These are phyloP conservation scores for Aspergillus conjunctus DNA, from an alignment of 495 filamentous ascomycete genomes.

Conservation along the genomic window DNA sequence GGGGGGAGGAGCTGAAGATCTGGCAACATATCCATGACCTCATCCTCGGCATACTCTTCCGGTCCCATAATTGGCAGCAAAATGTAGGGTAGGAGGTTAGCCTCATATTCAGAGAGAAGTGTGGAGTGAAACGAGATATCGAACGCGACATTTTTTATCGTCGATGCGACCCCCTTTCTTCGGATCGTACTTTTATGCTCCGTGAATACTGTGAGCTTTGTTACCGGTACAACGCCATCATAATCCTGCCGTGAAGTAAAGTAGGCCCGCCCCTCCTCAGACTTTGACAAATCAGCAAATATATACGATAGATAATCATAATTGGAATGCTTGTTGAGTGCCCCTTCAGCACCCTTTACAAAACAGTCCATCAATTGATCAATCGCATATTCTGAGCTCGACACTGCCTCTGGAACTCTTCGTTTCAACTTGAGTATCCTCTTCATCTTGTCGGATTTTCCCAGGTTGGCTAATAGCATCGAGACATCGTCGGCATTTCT, in stretches of 20 bases:
- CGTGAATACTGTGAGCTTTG: conserved; percentile 89
- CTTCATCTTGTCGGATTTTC: conserved; percentile 73
- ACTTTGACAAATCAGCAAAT: conserved; percentile 88
- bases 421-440: conserved; percentile 67
- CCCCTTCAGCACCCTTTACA: conserved; percentile 80
- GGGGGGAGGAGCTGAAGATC: conserved; percentile 86
- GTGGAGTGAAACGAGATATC: conserved; percentile 68
- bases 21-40: conserved; percentile 75
- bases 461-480: conserved; percentile 92
- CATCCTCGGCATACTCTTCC: conserved; percentile 62
- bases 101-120: conserved; percentile 71
- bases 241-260: conserved; percentile 73
- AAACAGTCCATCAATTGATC: conserved; percentile 95
- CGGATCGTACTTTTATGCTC: conserved; percentile 79
- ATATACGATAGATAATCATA: conserved; percentile 93
- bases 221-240: conserved; percentile 76
- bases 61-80: conserved; percentile 67
- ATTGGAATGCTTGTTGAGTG: conserved; percentile 81
- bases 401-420: conserved; percentile 59
- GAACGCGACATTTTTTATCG: conserved; percentile 84
- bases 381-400: conserved; percentile 68
- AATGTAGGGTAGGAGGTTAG: conserved; percentile 84
- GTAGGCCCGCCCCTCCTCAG: conserved; percentile 71
- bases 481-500: conserved; percentile 79
- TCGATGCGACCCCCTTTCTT: conserved; percentile 85